Base-by-base conservation (phyloP, 2,329 filamentous ascomycete species). In the Calonectria pauciramosa region DNA sequence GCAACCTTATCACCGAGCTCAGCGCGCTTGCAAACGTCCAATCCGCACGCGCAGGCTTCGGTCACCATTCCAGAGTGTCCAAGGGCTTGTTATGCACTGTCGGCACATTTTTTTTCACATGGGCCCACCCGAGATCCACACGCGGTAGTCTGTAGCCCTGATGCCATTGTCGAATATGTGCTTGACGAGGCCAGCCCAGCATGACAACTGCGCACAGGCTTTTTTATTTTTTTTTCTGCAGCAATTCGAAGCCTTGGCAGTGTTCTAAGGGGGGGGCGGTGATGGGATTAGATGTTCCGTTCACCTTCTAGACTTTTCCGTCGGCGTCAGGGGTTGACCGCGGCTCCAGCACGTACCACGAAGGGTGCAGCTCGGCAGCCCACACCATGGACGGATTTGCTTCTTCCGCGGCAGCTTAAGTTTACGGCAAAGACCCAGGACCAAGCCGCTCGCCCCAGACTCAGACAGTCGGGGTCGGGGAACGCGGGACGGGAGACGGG, bases 351-450 rank as follows among this genome's bases (percentile, higher is more conserved):
- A 36, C n/a, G 47, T 56, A 52, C 56, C 32, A 38, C 26, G 34
- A 36, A 34, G 16, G 32, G 56, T 63, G 56, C 56, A 63, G 56
- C n/a, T n/a, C 30, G n/a, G 30, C 32, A 59, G 56, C 56, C 56
- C 56, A 63, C 56, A 63, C 56, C 59, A 74, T 71, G 78, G 74
- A 68, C 54, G 65, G 56, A 54, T 32, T 80, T 80, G 76, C 77
- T 80, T 80, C 75, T 79, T 76, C 71, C 74, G 76, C 79, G 77
- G 73, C 74, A 64, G 77, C 69, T 79, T 71, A 72, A 74, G 44
- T 64, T 32, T 71, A 68, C 76, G 74, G 54, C 70, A 72, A 77
- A 44, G 65, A 60, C 41, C 44, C 36, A 68, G 70, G 68, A 64
- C 32, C 71, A 75, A 71, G 74, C 59, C 74, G 63, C 52, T 36